These are phyloP conservation scores for Mycena venus DNA, from an alignment of 768 basidiomycete species.

Conservation along the genomic window DNA sequence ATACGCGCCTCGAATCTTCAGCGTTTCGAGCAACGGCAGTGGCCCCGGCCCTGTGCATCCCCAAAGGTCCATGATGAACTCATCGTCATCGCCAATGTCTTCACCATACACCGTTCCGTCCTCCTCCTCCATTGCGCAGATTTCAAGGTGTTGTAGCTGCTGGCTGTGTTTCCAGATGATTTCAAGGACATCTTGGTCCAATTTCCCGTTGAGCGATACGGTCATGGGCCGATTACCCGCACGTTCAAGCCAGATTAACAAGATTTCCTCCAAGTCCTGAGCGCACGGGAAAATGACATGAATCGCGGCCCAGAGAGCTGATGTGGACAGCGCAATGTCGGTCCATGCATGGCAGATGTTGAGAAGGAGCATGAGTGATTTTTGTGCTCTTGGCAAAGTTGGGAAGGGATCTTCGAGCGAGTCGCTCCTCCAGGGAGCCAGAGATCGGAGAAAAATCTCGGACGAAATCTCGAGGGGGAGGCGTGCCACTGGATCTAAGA, in stretches of 20 bases:
- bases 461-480: not conserved
- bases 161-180: not conserved
- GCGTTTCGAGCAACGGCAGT: not conserved
- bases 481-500: not conserved
- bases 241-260: not conserved
- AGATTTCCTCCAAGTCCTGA: not conserved
- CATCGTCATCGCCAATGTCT: too few relatives aligned
- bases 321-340: not conserved
- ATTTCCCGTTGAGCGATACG: not conserved
- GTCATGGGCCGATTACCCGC: not conserved
- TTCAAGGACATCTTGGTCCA: not conserved
- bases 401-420: too few relatives aligned
- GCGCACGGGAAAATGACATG: not conserved
- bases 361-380: not conserved
- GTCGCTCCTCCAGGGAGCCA: not conserved
- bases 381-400: too few relatives aligned
- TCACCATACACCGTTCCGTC: too few relatives aligned
- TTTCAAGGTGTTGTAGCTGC: not conserved
- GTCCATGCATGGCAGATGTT: not conserved
- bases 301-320: not conserved
- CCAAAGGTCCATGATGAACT: too few relatives aligned
- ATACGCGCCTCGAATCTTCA: not conserved
- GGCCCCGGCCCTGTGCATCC: not conserved
- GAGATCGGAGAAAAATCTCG: not conserved
- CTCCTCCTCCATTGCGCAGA: too few relatives aligned